These are phyloP conservation scores for Gamarada debralockiae DNA, from an alignment of 495 filamentous ascomycete species.

Conservation along the genomic window DNA sequence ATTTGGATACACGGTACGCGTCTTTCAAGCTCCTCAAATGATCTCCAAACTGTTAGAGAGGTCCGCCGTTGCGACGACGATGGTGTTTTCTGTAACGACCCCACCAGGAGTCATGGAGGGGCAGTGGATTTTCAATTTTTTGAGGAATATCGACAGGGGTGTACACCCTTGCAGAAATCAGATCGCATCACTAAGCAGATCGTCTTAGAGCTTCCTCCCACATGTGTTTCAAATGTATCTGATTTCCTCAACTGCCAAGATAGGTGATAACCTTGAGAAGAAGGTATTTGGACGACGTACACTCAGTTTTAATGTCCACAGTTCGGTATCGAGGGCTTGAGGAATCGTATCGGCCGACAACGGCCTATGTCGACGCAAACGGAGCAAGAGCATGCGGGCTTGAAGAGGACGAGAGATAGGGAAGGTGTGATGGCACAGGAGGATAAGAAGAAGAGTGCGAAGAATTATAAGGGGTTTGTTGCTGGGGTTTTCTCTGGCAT, in stretches of 20 bases:
- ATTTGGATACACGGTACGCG: not conserved
- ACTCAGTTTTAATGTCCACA: not conserved
- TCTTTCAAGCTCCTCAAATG: not conserved
- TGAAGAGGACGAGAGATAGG: not conserved
- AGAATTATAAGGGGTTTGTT: slow-evolving; percentile 86
- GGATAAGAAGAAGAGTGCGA: slow-evolving; percentile 18
- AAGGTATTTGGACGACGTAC: not conserved
- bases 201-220: too few relatives aligned
- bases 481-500: slow-evolving; percentile 92
- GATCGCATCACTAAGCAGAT: too few relatives aligned
- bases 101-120: not conserved
- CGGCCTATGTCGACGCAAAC: slow-evolving; percentile 5
- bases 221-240: too few relatives aligned
- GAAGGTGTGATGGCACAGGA: slow-evolving; percentile 7
- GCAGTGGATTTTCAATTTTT: too few relatives aligned
- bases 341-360: not conserved
- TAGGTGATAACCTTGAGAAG: too few relatives aligned
- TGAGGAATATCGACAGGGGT: not conserved
- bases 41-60: not conserved
- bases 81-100: too few relatives aligned
- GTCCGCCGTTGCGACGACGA: not conserved
- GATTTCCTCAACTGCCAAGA: too few relatives aligned
- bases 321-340: not conserved
- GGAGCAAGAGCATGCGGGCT: not conserved
- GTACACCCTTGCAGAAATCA: not conserved